These are phyloP conservation scores for Vigna hirtella DNA, from an alignment of 306 rosid species.

Conservation along the genomic window DNA sequence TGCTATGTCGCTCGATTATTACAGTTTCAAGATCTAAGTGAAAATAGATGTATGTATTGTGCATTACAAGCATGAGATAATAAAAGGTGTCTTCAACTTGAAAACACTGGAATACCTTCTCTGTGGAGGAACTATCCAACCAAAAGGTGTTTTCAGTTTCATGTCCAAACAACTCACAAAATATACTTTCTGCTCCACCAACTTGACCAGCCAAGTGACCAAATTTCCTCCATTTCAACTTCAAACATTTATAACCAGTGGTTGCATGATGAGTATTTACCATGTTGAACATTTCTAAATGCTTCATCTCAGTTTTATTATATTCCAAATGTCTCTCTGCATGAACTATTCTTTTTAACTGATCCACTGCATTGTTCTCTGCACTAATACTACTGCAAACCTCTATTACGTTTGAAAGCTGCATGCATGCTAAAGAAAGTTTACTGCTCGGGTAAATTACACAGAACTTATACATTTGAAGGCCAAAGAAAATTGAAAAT, in stretches of 20 bases:
- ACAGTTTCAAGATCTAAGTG: constrained; percentile 22
- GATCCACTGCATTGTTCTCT: constrained; percentile 46
- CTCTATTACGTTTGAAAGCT: constrained; percentile 58
- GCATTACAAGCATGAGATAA: constrained; percentile 5
- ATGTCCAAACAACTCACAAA: constrained; percentile 78
- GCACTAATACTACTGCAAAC: constrained; percentile 49
- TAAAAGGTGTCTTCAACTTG: constrained; percentile 29
- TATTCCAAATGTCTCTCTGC: constrained; percentile 36
- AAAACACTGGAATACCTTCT: constrained; percentile 66
- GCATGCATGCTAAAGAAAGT: constrained; percentile 69
- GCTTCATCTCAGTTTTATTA: constrained; percentile 44
- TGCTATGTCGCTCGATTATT: neutral
- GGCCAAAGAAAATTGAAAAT: constrained; percentile 32
- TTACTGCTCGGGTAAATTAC: constrained; percentile 57
- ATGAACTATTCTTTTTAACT: constrained; percentile 45
- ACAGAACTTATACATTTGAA: constrained; percentile 31
- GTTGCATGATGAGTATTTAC: constrained; percentile 58
- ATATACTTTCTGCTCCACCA: constrained; percentile 86
- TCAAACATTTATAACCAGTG: constrained; percentile 60
- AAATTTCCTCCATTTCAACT: constrained; percentile 87
- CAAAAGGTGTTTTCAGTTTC: constrained; percentile 90
- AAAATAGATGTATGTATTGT: constrained; percentile 17
- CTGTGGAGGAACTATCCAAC: constrained; percentile 97
- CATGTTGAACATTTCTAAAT: constrained; percentile 45
- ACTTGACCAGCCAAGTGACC: constrained; percentile 72